Percentiles rank a stretch among this genome's conserved stretches.
Evolutionary conservation across 2,329 filamentous ascomycete genomes (phyloP).

Genomic region (Neospermospora avenae): DNA sequence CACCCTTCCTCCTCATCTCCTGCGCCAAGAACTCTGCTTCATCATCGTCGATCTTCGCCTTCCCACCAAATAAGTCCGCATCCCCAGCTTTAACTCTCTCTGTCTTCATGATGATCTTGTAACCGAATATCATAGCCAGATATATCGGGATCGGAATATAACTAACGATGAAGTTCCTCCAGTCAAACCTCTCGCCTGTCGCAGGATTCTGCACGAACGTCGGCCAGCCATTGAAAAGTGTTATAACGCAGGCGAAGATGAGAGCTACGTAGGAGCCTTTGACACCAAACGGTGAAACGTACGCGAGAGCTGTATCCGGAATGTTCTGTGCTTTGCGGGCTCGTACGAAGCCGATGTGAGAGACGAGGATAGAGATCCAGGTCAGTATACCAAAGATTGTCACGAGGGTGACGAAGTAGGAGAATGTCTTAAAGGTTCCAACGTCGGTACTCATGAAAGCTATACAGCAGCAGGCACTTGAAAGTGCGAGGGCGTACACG

Average conservation of each 20-base stretch:
- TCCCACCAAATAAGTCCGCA: conserved; percentile 57
- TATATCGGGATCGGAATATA: conserved; percentile 64
- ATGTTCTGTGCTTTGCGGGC: conserved; percentile 61
- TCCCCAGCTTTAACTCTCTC: conserved; percentile 45
- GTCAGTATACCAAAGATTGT: conserved; percentile 35
- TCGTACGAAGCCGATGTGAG: conserved; percentile 64
- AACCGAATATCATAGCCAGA: conserved; percentile 55
- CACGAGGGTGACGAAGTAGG: conserved; percentile 69
- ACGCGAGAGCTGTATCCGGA: conserved; percentile 55
- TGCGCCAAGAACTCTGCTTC: conserved; percentile 42
- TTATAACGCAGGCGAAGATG: conserved; percentile 68
- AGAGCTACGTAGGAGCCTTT: conserved; percentile 67
- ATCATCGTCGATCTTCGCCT: conserved; percentile 57
- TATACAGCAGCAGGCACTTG: conserved; percentile 56
- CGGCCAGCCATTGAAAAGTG: conserved; percentile 79
- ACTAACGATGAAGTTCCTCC: conserved; percentile 62
- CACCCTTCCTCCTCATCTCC: conserved; percentile 21
- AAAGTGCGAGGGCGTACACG: conserved; percentile 44
- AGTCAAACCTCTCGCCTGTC: conserved; percentile 46
- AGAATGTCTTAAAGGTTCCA: conserved; percentile 61
- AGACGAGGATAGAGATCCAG: conserved; percentile 49
- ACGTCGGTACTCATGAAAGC: conserved; percentile 62
- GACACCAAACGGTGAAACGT: conserved; percentile 69
- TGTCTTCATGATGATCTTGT: conserved; percentile 45
- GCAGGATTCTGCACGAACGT: conserved; percentile 62